Evolutionary conservation across 2,329 filamentous ascomycete species (phyloP), one percentile per base, ranked within the genome.

Genomic region (Aspergillus flavus): DNA sequence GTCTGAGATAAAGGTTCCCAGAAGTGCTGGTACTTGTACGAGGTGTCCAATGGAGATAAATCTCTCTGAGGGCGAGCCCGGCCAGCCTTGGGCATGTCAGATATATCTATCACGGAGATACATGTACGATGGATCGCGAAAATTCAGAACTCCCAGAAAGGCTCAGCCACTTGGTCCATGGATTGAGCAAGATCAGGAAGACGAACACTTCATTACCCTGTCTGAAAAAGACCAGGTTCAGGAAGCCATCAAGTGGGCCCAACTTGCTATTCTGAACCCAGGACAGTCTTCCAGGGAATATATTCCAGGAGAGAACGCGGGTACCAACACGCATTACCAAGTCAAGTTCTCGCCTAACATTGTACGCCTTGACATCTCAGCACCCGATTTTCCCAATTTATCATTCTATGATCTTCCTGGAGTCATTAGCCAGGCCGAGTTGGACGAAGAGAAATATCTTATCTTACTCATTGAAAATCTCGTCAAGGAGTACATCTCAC

Each of bases 391-490:
- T 0, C 89, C 92, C 0, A 88, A 92, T 6, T 75, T 97, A 0
- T 92, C 90, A 0, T 96, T 97, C 69, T 94, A 92, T 64, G 93
- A 97, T 64, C 83, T 97, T 0, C 93, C 93, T 0, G 93, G 93
- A 0, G 87, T 96, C 0, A 94, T 96, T 65, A 87, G 88, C 23
- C 89, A 89, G 9, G 85, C 89, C 0, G 86, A 87, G 2, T 82
- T 87, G 9, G 85, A 85, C 9, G 81, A 86, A 3, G 88, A 94
- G 19, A 82, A 85, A 11, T 91, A 91, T 61, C 80, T 94, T 0
- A 89, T 94, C 14, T 81, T 84, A 0, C 87, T 95, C 0, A 90
- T 96, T 0, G 83, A 88, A 57, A 90, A 91, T 21, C 74, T 97
- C 0, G 88, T 92, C 0, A 83, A 82, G 2, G 82, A 87, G 0